Percentiles rank a stretch among this genome's conserved stretches.
phyloP scores from a whole-genome alignment of 352 stramenopile genomes.

The Elongisporangium undulatum region DNA sequence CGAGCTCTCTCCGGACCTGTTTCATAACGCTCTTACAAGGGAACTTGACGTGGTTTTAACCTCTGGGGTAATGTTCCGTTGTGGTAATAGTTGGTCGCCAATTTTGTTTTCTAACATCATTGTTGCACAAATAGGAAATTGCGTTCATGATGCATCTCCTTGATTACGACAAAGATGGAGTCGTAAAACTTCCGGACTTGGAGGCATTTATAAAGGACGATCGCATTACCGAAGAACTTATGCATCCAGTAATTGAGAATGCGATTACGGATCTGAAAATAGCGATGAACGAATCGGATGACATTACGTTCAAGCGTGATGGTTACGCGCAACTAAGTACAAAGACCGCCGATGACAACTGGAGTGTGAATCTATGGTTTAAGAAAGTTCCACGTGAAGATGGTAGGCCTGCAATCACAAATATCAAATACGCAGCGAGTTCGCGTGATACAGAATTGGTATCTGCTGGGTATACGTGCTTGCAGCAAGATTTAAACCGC shows the following conservation, averaged over 20 bases:
- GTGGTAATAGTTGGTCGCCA: not conserved
- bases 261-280: conserved; percentile 63
- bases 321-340: conserved; percentile 56
- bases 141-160: conserved; percentile 58
- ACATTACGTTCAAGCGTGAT: conserved; percentile 44
- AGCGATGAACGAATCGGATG: conserved; percentile 53
- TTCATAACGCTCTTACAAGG: conserved; percentile 55
- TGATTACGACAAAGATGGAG: conserved; percentile 60
- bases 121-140: conserved; percentile 37
- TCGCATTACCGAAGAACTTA: conserved; percentile 33
- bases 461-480: conserved; percentile 63
- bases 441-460: conserved; percentile 70
- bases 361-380: conserved; percentile 60
- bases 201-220: conserved; percentile 74
- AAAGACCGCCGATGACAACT: conserved; percentile 36
- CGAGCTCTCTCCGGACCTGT: conserved; percentile 46
- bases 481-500: conserved; percentile 70
- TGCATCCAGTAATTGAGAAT: conserved; percentile 43
- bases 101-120: not conserved
- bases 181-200: conserved; percentile 68
- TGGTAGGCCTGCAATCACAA: conserved; percentile 55
- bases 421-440: conserved; percentile 57
- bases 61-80: conserved; percentile 33
- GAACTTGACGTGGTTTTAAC: conserved; percentile 80
- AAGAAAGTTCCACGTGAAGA: conserved; percentile 49